Percentiles rank a stretch among this genome's conserved stretches.
Evolutionary conservation across 2,329 filamentous ascomycete species (phyloP).

Genomic region (Venturia carpophila): DNA sequence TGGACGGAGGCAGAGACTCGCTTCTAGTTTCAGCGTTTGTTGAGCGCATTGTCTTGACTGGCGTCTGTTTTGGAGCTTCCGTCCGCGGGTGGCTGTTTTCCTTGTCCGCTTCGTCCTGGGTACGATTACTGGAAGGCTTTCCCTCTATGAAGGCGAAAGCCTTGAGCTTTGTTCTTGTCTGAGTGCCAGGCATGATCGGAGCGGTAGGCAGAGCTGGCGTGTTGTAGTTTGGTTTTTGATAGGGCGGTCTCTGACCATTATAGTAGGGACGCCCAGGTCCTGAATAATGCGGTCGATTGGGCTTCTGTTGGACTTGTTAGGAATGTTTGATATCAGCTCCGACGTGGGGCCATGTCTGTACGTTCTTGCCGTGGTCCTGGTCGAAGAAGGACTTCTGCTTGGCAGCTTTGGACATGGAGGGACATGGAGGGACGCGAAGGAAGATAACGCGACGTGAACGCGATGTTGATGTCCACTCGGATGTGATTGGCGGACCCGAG

Average conservation of each 20-base stretch:
- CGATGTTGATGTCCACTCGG: slow-evolving; percentile 1
- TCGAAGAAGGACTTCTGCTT: slow-evolving; percentile 45
- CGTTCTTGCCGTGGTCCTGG: slow-evolving; percentile 28
- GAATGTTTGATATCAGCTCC: neutral
- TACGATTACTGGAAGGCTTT: slow-evolving; percentile 23
- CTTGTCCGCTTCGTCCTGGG: slow-evolving; percentile 33
- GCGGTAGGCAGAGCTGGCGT: slow-evolving; percentile 29
- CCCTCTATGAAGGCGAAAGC: slow-evolving; percentile 45
- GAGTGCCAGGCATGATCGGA: slow-evolving; percentile 43
- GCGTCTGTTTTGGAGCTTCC: slow-evolving; percentile 21
- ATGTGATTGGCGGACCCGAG: too few relatives aligned
- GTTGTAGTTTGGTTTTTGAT: slow-evolving; percentile 18
- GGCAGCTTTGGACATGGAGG: slow-evolving; percentile 20
- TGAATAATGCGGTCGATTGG: slow-evolving; percentile 27
- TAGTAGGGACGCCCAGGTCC: slow-evolving; percentile 27
- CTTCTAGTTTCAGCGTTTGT: neutral
- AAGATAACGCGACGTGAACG: neutral
- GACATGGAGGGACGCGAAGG: neutral
- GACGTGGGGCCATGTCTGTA: neutral
- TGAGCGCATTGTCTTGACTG: neutral
- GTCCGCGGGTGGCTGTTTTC: slow-evolving; percentile 30
- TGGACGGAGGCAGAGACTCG: slow-evolving; percentile 39
- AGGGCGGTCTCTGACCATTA: slow-evolving; percentile 21
- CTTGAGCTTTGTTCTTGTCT: slow-evolving; percentile 48
- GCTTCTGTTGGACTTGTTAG: slow-evolving; percentile 5